phyloP scores from a whole-genome alignment of 345 rosid genomes.

The Eucalyptus pumila region DNA sequence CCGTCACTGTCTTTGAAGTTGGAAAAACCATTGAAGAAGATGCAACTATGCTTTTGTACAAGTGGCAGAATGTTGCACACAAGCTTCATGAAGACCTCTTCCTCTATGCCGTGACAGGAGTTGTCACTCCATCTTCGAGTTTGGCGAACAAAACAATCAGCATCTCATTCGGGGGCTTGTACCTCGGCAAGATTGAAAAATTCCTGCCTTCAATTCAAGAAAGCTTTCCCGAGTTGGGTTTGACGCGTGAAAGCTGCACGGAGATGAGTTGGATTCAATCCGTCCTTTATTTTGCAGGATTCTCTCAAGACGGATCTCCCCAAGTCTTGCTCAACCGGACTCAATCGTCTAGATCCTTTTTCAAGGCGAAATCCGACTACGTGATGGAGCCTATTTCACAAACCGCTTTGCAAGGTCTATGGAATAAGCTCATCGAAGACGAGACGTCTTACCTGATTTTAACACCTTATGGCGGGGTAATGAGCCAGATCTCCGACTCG shows the following conservation, averaged over 20 bases:
- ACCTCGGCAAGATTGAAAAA: conserved; percentile 17
- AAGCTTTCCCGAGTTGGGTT: conserved; percentile 45
- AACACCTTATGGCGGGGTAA: conserved; percentile 68
- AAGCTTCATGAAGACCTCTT: conserved; percentile 38
- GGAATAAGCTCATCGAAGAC: conserved; percentile 29
- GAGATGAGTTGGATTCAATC: conserved; percentile 65
- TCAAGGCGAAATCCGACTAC: conserved; percentile 59
- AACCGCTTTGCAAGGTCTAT: conserved; percentile 29
- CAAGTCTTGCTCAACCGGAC: conserved; percentile 35
- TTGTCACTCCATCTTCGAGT: conserved; percentile 13
- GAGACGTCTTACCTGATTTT: conserved; percentile 43
- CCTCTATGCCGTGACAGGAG: conserved; percentile 12
- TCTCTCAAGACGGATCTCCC: conserved; percentile 19
- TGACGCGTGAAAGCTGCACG: conserved; percentile 26
- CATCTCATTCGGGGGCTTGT: conserved; percentile 6
- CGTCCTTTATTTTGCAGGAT: conserved; percentile 40
- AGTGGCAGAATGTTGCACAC: conserved; percentile 42
- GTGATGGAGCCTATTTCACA: conserved; percentile 20
- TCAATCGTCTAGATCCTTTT: conserved; percentile 22
- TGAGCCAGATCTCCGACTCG: conserved; percentile 14
- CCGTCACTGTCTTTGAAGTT: conserved; percentile 45
- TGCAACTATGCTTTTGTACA: conserved; percentile 23
- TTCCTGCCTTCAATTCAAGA: conserved; percentile 21
- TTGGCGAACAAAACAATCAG: conserved; percentile 12
- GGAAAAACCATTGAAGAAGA: conserved; percentile 32